phyloP scores from a whole-genome alignment of 2,329 filamentous ascomycete genomes.

The Colletotrichum spaethianum region DNA sequence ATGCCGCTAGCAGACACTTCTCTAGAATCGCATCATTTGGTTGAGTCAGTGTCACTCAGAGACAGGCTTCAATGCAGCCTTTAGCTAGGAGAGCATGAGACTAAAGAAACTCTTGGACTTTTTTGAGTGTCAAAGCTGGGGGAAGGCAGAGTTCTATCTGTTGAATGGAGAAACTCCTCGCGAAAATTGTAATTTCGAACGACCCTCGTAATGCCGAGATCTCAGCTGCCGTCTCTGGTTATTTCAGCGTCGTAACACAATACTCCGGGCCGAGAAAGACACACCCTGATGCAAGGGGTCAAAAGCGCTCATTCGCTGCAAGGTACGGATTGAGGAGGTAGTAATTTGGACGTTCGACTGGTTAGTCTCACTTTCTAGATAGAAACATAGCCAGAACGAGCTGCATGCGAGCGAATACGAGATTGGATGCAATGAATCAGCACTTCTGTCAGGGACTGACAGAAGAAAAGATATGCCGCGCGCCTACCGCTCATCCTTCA shows the following conservation, averaged over 20 bases:
- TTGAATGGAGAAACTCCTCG: not conserved
- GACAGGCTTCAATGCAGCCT: conserved; percentile 4
- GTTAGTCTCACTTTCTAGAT: conserved; percentile 23
- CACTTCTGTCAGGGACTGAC: not conserved
- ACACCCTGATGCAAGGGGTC: not conserved
- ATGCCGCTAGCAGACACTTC: conserved; percentile 2
- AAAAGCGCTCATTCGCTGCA: conserved; percentile 11
- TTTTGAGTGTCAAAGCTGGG: not conserved
- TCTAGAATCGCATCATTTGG: not conserved
- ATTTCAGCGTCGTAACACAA: conserved; percentile 11
- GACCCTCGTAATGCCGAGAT: not conserved
- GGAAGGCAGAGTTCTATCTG: not conserved
- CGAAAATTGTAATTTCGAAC: not conserved
- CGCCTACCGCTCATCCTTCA: not conserved
- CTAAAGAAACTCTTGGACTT: not conserved
- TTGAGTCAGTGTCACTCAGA: conserved; percentile 9
- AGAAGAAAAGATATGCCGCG: not conserved
- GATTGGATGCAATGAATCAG: not conserved
- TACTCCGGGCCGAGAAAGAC: not conserved
- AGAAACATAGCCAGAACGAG: not conserved
- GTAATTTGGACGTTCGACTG: not conserved
- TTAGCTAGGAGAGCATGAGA: not conserved
- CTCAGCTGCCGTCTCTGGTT: conserved; percentile 23
- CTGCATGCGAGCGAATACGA: not conserved
- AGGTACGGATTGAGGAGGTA: conserved; percentile 30